phyloP scores from a whole-genome alignment of 176 grass and related monocot genomes.

The Microstegium vimineum region DNA sequence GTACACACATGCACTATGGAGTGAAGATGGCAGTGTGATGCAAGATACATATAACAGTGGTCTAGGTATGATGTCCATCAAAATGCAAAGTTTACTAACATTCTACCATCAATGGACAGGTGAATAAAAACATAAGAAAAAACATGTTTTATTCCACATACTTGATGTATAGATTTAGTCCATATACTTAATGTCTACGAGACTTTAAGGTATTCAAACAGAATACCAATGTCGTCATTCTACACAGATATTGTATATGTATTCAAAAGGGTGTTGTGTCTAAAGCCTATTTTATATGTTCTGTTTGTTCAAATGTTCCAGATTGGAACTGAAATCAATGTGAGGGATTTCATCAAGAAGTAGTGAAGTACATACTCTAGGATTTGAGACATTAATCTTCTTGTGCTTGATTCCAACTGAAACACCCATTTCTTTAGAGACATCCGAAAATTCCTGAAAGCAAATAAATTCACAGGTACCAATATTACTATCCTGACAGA shows the following conservation, averaged over 20 bases:
- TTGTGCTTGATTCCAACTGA: conserved; percentile 93
- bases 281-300: neutral
- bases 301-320: neutral
- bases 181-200: too few species aligned
- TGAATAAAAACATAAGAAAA: neutral
- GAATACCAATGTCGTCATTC: too few species aligned
- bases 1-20: neutral
- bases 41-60: neutral
- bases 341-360: conserved; percentile 7
- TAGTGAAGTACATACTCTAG: conserved; percentile 78
- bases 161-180: too few species aligned
- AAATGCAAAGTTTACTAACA: neutral
- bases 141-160: neutral
- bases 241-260: neutral
- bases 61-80: neutral
- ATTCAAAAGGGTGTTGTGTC: neutral
- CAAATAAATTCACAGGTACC: conserved; percentile 24
- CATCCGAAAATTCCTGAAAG: conserved; percentile 73
- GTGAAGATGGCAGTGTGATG: neutral
- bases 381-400: conserved; percentile 97
- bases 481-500: neutral
- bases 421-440: conserved; percentile 80
- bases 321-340: neutral
- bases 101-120: neutral
- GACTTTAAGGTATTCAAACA: too few species aligned